Evolutionary conservation across 768 basidiomycete genomes (phyloP).

Genomic region (Naganishia kalamii): DNA sequence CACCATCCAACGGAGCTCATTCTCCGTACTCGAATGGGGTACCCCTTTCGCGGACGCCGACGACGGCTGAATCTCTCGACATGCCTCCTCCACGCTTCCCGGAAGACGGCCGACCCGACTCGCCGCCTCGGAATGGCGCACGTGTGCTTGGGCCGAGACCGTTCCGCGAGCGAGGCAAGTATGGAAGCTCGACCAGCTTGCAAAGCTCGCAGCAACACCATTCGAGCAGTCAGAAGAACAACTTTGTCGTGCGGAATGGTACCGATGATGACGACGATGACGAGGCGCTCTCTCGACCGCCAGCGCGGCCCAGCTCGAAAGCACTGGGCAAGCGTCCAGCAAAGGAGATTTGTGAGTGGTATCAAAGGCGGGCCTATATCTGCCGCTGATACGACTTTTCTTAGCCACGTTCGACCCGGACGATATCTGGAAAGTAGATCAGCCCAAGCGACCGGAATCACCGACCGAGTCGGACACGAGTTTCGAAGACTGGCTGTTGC

Average conservation of each 20-base stretch:
- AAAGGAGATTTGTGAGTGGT: slow-evolving; percentile 51
- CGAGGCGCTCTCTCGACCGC: slow-evolving; percentile 32
- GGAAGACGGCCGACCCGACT: slow-evolving; percentile 7
- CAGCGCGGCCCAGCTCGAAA: slow-evolving; percentile 66
- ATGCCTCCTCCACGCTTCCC: slow-evolving; percentile 19
- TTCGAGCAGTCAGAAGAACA: slow-evolving; percentile 7
- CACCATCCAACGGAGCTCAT: not conserved
- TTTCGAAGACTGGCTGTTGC: slow-evolving; percentile 31
- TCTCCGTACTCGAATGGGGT: not conserved
- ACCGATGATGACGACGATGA: slow-evolving; percentile 24
- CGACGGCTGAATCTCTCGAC: slow-evolving; percentile 9
- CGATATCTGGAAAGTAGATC: slow-evolving; percentile 55
- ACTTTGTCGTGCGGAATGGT: not conserved
- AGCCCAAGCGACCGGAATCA: slow-evolving; percentile 18
- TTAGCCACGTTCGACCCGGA: slow-evolving; percentile 56
- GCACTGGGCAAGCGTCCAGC: slow-evolving; percentile 77
- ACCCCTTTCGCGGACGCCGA: slow-evolving; percentile 12
- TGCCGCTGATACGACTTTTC: not conserved
- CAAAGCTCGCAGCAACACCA: slow-evolving; percentile 10
- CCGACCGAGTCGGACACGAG: slow-evolving; percentile 37
- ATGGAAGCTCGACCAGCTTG: slow-evolving; percentile 21
- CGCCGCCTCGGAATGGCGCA: slow-evolving; percentile 17
- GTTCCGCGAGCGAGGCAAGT: slow-evolving; percentile 9
- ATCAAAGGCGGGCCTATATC: slow-evolving; percentile 23
- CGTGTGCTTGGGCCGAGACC: slow-evolving; percentile 24